phyloP scores from a whole-genome alignment of 106 monocot species.

The Platanthera guangdongensis region DNA sequence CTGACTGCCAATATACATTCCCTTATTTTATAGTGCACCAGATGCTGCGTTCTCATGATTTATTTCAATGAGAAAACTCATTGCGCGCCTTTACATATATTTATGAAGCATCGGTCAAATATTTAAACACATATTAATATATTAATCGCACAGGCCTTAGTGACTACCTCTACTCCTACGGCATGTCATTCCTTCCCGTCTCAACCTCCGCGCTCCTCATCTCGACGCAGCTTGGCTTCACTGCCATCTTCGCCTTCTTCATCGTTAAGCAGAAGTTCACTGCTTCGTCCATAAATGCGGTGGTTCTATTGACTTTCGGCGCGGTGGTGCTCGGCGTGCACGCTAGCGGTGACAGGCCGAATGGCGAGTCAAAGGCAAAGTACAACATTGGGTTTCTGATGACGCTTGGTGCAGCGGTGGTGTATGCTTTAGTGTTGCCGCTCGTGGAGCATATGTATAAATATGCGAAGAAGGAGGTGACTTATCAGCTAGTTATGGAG shows the following conservation, averaged over 20 bases:
- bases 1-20: too few relatives aligned
- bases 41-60: too few relatives aligned
- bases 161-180: constrained; percentile 17
- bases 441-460: constrained; percentile 19
- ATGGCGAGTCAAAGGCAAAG: constrained; percentile 8
- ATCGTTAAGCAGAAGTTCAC: constrained; percentile 21
- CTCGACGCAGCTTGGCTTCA: constrained; percentile 24
- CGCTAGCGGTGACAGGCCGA: constrained; percentile 6
- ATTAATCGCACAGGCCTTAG: not conserved
- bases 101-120: too few relatives aligned
- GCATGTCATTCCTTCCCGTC: constrained; percentile 12
- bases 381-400: constrained; percentile 18
- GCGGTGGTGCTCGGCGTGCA: constrained; percentile 17
- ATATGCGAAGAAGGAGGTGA: constrained; percentile 5
- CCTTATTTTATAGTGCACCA: too few relatives aligned
- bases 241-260: constrained; percentile 20
- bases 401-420: constrained; percentile 9
- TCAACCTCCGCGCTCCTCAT: constrained; percentile 10
- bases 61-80: too few relatives aligned
- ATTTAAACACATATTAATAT: too few relatives aligned
- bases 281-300: constrained; percentile 15
- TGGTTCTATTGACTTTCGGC: constrained; percentile 20
- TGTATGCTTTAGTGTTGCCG: constrained; percentile 22
- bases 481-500: constrained; percentile 12
- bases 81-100: too few relatives aligned